Percentiles rank a stretch among this genome's conserved stretches.
These are phyloP conservation scores for Vachellia collinsii DNA, from an alignment of 306 rosid species.

Conservation along the genomic window DNA sequence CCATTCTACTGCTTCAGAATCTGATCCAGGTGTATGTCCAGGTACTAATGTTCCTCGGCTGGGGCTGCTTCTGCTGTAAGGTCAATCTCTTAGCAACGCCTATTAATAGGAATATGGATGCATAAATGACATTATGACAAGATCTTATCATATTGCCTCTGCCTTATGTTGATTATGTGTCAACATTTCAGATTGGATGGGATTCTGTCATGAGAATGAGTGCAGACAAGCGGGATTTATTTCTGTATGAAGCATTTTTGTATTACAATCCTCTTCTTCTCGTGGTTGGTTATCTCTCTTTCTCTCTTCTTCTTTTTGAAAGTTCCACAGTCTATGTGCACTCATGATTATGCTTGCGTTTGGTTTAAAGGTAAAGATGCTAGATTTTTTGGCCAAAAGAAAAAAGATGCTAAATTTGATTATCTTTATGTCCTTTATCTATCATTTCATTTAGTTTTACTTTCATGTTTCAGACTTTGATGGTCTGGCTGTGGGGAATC, in stretches of 20 bases:
- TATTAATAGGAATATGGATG: constrained; percentile 23
- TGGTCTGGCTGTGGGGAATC: constrained; percentile 98
- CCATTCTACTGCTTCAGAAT: constrained; percentile 19
- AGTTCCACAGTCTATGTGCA: neutral
- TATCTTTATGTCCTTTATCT: constrained; percentile 30
- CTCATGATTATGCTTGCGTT: constrained; percentile 29
- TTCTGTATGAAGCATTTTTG: constrained; percentile 95
- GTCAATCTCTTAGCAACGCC: constrained; percentile 49
- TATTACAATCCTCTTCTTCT: constrained; percentile 97
- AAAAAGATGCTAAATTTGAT: constrained; percentile 17
- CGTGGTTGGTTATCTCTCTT: constrained; percentile 62
- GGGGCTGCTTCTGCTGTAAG: constrained; percentile 96
- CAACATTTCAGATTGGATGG: constrained; percentile 85
- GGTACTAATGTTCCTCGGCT: constrained; percentile 77
- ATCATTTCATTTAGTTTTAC: constrained; percentile 25
- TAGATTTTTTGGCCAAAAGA: neutral
- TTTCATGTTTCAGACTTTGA: constrained; percentile 72
- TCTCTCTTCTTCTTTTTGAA: neutral
- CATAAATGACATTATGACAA: constrained; percentile 24
- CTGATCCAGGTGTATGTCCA: constrained; percentile 55
- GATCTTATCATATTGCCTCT: constrained; percentile 34
- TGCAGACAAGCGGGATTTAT: constrained; percentile 83
- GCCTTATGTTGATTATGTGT: constrained; percentile 33
- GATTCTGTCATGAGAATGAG: constrained; percentile 99
- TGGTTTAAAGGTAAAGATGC: constrained; percentile 19